A percentile compares a stretch with the other conserved stretches of the same genome.
phyloP scores from a whole-genome alignment of 306 rosid species.

The Sicyos edulis region DNA sequence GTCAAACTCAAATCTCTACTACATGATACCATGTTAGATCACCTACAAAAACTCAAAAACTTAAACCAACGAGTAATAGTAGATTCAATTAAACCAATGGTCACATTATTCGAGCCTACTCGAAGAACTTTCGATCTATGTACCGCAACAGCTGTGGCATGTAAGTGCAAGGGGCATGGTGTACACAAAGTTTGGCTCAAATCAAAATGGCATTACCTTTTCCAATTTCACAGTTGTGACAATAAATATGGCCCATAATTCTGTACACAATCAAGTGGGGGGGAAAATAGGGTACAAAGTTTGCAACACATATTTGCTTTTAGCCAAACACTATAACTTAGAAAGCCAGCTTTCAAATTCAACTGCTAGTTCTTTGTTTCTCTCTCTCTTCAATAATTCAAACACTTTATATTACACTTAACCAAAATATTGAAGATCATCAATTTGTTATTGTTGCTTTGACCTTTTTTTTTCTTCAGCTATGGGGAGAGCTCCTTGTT shows the following conservation, averaged over 20 bases:
- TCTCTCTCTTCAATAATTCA: background rate
- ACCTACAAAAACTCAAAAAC: too few species aligned
- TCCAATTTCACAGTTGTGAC: background rate
- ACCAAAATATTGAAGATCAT: background rate
- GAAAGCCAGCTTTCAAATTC: background rate
- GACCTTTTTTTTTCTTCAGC: background rate
- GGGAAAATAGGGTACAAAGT: background rate
- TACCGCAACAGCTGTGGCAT: background rate
- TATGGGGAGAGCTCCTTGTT: slow-evolving; percentile 92
- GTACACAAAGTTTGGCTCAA: background rate
- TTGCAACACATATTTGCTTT: background rate
- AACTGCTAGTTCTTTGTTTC: background rate
- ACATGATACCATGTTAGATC: too few species aligned
- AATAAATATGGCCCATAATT: background rate
- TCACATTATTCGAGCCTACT: background rate
- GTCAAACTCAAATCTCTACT: too few species aligned
- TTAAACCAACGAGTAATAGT: too few species aligned
- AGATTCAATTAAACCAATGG: background rate
- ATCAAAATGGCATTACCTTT: background rate
- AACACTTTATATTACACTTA: background rate
- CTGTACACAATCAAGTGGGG: background rate
- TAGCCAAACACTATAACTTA: slow-evolving; percentile 11
- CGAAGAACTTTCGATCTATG: too few species aligned
- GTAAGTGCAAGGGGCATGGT: background rate
- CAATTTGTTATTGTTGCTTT: too few species aligned